Evolutionary conservation across 1,139 yeast genomes (phyloP).

Genomic region (Scheffersomyces stambukii): DNA sequence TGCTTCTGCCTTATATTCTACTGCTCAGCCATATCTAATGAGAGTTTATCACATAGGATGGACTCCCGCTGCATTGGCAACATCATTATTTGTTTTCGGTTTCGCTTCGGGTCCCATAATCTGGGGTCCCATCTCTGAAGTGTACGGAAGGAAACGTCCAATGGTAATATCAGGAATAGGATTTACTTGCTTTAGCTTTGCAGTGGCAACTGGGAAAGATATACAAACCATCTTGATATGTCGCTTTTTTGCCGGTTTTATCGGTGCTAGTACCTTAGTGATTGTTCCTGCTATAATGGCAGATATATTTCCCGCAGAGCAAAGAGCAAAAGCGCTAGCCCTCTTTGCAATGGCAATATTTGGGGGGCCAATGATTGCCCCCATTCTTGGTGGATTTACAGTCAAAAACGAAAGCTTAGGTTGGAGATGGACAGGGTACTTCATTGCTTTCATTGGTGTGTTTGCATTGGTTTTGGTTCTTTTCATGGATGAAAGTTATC

Average conservation of each 20-base stretch:
- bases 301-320: constrained; percentile 28
- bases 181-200: constrained; percentile 32
- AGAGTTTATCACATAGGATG: constrained; percentile 26
- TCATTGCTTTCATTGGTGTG: constrained; percentile 47
- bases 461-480: constrained; percentile 23
- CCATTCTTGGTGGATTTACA: constrained; percentile 33
- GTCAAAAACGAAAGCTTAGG: constrained; percentile 30
- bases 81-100: constrained; percentile 40
- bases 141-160: constrained; percentile 33
- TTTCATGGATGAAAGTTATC: constrained; percentile 46
- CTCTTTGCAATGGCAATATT: constrained; percentile 32
- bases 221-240: constrained; percentile 37
- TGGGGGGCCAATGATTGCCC: constrained; percentile 45
- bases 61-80: constrained; percentile 33
- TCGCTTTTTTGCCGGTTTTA: constrained; percentile 37
- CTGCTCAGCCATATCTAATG: constrained; percentile 19
- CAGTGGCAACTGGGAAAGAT: constrained; percentile 34
- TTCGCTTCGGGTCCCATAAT: constrained; percentile 41
- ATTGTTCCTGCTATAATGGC: constrained; percentile 41
- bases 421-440: constrained; percentile 58
- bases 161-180: constrained; percentile 26
- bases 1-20: constrained; percentile 40
- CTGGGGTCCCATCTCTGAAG: constrained; percentile 40
- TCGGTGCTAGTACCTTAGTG: constrained; percentile 39
- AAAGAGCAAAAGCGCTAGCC: constrained; percentile 32